Percentiles rank a stretch among this genome's conserved stretches.
phyloP scores from a whole-genome alignment of 2,329 filamentous ascomycete species.

The Byssoonygena ceratinophila region DNA sequence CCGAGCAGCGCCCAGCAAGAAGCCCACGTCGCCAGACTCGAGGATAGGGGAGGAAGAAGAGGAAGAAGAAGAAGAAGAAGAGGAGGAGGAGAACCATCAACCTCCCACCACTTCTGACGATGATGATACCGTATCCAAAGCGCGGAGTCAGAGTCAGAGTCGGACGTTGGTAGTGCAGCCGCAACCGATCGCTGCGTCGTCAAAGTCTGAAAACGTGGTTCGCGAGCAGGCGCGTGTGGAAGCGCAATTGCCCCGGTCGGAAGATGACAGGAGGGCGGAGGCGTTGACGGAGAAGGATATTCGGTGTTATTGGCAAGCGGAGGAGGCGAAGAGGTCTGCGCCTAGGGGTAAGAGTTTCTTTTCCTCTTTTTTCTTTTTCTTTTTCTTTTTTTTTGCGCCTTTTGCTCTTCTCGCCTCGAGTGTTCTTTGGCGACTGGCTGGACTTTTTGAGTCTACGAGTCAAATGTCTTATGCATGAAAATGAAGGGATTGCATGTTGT shows the following conservation, averaged over 20 bases:
- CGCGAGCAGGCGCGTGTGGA: constrained; percentile 42
- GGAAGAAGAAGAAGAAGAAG: no score
- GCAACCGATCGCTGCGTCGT: constrained; percentile 17
- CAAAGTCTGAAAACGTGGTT: constrained; percentile 30
- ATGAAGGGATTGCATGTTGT: neutral
- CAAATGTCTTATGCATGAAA: no score
- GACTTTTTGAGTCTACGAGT: no score
- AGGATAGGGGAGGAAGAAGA: neutral
- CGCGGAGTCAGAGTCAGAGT: no score
- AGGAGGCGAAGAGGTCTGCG: constrained; percentile 59
- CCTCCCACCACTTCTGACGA: no score
- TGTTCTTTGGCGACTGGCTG: no score
- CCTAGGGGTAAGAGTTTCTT: constrained; percentile 39
- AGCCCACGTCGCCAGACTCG: neutral
- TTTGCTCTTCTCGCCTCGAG: neutral
- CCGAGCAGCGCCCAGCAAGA: neutral
- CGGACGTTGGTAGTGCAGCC: constrained; percentile 3
- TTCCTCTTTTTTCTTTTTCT: constrained; percentile 5
- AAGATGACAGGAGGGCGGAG: constrained; percentile 43
- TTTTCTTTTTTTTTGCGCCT: constrained; percentile 12
- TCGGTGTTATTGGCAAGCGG: constrained; percentile 61
- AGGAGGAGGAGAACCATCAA: no score
- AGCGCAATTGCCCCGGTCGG: constrained; percentile 25
- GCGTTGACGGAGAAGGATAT: constrained; percentile 59
- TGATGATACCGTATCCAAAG: no score